Evolutionary conservation across 129 eudicot genomes (phyloP).

Genomic region (Mikania micrantha): DNA sequence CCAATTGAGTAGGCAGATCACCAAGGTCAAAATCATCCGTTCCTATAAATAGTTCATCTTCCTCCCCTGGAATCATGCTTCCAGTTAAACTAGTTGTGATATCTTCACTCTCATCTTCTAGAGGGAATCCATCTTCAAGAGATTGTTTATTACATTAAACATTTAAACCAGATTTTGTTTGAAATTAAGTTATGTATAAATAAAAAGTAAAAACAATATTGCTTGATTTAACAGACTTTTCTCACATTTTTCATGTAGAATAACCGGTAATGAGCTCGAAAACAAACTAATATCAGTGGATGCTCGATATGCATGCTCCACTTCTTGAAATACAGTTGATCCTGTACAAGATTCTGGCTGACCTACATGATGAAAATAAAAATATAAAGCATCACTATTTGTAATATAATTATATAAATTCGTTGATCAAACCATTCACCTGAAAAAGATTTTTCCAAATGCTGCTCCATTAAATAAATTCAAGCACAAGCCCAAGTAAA

Average conservation of each 20-base stretch:
- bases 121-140: constrained; percentile 40
- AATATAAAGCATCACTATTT: not conserved
- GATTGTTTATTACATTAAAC: constrained; percentile 25
- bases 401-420: not conserved
- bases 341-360: constrained; percentile 21
- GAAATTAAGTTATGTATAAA: not conserved
- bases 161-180: not conserved
- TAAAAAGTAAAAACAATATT: not conserved
- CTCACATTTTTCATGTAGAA: constrained; percentile 51
- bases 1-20: constrained; percentile 62
- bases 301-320: constrained; percentile 46
- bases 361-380: constrained; percentile 22
- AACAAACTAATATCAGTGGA: constrained; percentile 70
- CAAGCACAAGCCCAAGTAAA: constrained; percentile 18
- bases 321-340: constrained; percentile 33
- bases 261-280: constrained; percentile 78
- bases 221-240: constrained; percentile 7
- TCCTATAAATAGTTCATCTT: constrained; percentile 78
- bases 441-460: constrained; percentile 12
- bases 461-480: constrained; percentile 37
- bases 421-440: constrained; percentile 19
- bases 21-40: constrained; percentile 74
- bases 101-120: constrained; percentile 43
- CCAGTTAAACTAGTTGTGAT: constrained; percentile 40
- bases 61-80: constrained; percentile 78